Conservation (phyloP, 805 yeast species). For the Danielia reshetovae region DNA sequence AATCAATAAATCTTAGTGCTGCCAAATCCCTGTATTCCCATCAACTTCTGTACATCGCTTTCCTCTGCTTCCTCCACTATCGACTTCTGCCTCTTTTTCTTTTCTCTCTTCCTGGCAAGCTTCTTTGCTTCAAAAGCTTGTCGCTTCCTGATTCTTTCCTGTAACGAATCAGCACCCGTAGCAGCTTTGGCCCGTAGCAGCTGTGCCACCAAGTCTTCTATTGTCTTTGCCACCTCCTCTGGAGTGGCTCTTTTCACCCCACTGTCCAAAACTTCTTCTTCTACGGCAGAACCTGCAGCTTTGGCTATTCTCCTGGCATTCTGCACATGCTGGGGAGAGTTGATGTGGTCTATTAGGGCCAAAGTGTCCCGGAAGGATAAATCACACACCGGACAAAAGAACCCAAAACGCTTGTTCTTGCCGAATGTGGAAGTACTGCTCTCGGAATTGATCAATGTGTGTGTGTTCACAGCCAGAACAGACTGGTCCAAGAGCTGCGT, state of each 20-base stretch:
- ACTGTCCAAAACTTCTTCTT: constrained; percentile 22
- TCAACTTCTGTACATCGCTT: constrained; percentile 32
- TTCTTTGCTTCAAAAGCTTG: constrained; percentile 35
- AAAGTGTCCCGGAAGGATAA: constrained; percentile 79
- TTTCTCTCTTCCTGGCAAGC: constrained; percentile 23
- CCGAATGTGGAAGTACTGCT: constrained; percentile 16
- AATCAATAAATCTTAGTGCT: constrained; percentile 37
- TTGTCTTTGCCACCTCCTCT: constrained; percentile 28
- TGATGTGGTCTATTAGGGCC: constrained; percentile 79
- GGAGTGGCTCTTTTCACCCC: constrained; percentile 34
- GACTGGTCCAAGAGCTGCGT: constrained; percentile 28
- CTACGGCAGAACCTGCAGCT: constrained; percentile 4
- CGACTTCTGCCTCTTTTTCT: constrained; percentile 18
- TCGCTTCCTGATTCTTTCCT: constrained; percentile 38
- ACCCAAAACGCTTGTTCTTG: constrained; percentile 68
- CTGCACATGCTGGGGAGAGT: constrained; percentile 58
- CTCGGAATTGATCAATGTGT: constrained; percentile 29
- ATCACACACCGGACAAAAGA: constrained; percentile 77
- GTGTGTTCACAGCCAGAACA: constrained; percentile 30
- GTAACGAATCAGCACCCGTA: constrained; percentile 24
- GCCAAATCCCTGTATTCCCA: constrained; percentile 63
- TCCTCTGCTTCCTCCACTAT: constrained; percentile 11
- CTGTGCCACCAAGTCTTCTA: constrained; percentile 27
- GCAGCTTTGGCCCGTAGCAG: constrained; percentile 15
- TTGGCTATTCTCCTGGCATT: constrained; percentile 27